A percentile compares a stretch with the other conserved stretches of the same genome.
phyloP scores from a whole-genome alignment of 2,329 filamentous ascomycete genomes.

The Botrytis cinerea region DNA sequence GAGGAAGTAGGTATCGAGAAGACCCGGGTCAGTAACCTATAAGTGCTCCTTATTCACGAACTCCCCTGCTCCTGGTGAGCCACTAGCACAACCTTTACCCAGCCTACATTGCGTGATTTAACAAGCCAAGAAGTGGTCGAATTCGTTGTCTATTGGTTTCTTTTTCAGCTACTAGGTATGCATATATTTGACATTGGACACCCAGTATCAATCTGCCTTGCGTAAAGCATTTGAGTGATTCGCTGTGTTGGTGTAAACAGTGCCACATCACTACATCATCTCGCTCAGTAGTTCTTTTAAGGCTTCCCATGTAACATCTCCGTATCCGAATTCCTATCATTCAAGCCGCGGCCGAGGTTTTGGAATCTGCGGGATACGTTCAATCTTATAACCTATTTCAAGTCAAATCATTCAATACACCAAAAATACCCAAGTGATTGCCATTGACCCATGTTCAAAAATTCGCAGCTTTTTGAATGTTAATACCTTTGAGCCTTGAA shows the following conservation, averaged over 20 bases:
- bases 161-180: not conserved
- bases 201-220: not conserved
- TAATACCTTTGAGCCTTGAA: not conserved
- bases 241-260: not conserved
- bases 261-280: not conserved
- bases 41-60: not conserved
- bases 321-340: not conserved
- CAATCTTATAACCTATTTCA: not conserved
- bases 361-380: not conserved
- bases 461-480: not conserved
- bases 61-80: not conserved
- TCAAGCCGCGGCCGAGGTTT: not conserved
- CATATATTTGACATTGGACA: not conserved
- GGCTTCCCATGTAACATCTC: not conserved
- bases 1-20: no score
- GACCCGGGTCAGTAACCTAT: not conserved
- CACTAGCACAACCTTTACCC: not conserved
- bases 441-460: not conserved
- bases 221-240: not conserved
- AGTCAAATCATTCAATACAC: not conserved
- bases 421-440: not conserved
- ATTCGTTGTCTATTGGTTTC: not conserved
- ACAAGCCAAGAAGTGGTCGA: not conserved
- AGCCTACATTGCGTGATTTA: not conserved
- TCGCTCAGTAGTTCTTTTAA: not conserved